phyloP scores from a whole-genome alignment of 306 rosid species.

The Rosa multiflora region DNA sequence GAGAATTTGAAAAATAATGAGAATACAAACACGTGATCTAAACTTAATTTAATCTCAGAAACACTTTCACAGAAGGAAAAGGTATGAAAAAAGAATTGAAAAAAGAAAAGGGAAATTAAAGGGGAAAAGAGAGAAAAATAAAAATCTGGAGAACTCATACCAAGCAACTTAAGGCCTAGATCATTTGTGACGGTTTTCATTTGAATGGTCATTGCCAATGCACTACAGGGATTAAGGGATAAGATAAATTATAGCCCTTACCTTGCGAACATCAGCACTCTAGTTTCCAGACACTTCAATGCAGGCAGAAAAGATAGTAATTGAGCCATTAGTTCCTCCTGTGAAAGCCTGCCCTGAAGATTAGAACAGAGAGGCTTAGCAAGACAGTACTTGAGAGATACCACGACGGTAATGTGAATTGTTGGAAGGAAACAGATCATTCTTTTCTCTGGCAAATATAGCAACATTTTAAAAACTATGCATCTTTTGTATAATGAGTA shows the following conservation, averaged over 20 bases:
- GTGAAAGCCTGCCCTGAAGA: conserved; percentile 78
- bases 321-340: conserved; percentile 83
- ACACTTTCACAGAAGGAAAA: background rate
- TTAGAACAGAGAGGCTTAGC: conserved; percentile 13
- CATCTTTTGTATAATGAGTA: background rate
- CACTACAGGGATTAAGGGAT: background rate
- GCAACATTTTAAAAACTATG: background rate
- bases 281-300: conserved; percentile 93
- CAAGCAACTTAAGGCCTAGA: background rate
- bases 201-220: background rate
- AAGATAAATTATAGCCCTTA: conserved; percentile 27
- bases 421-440: background rate
- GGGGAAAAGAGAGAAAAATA: background rate
- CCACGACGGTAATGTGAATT: background rate
- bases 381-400: background rate
- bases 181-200: background rate
- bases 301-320: conserved; percentile 92
- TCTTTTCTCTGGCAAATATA: background rate
- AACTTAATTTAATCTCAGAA: background rate
- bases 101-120: background rate
- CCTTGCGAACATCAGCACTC: conserved; percentile 99
- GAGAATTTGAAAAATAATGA: conserved; percentile 16
- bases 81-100: background rate
- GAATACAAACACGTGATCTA: conserved; percentile 13
- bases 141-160: background rate